A percentile compares a stretch with the other conserved stretches of the same genome.
phyloP scores from a whole-genome alignment of 345 rosid genomes.

The Jatropha curcas region DNA sequence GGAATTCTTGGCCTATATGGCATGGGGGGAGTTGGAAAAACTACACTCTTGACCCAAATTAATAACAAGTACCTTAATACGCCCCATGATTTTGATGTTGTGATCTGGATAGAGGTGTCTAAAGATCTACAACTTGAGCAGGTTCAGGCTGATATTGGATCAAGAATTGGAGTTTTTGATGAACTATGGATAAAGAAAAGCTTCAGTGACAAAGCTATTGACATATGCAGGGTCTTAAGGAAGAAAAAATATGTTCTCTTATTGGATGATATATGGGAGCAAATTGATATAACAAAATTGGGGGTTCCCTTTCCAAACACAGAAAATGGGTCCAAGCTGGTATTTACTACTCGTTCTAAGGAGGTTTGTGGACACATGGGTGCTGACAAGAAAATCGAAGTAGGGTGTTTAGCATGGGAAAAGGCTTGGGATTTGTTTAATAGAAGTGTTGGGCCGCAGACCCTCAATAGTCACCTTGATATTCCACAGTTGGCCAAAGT shows the following conservation, averaged over 20 bases:
- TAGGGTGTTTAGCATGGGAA: constrained; percentile 32
- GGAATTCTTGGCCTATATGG: neutral
- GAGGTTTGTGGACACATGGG: neutral
- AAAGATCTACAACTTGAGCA: constrained; percentile 25
- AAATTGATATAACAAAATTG: neutral
- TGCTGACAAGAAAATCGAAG: neutral
- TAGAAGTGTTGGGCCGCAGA: constrained; percentile 33
- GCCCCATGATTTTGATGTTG: neutral
- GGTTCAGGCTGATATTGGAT: constrained; percentile 35
- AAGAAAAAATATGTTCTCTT: constrained; percentile 6
- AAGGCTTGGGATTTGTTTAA: constrained; percentile 42
- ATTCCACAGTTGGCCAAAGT: constrained; percentile 31
- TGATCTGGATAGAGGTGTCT: neutral
- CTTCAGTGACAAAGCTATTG: neutral
- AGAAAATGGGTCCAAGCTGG: neutral
- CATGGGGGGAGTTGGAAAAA: neutral
- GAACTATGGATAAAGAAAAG: constrained; percentile 30
- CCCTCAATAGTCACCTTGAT: constrained; percentile 32
- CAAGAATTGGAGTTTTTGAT: constrained; percentile 36
- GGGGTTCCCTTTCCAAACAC: neutral
- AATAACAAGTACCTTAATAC: neutral
- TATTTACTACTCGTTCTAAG: neutral
- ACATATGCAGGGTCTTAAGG: neutral
- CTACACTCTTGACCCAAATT: neutral
- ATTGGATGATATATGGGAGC: constrained; percentile 3